Conservation (phyloP, 352 stramenopile species). For the Phytophthora meadii region DNA sequence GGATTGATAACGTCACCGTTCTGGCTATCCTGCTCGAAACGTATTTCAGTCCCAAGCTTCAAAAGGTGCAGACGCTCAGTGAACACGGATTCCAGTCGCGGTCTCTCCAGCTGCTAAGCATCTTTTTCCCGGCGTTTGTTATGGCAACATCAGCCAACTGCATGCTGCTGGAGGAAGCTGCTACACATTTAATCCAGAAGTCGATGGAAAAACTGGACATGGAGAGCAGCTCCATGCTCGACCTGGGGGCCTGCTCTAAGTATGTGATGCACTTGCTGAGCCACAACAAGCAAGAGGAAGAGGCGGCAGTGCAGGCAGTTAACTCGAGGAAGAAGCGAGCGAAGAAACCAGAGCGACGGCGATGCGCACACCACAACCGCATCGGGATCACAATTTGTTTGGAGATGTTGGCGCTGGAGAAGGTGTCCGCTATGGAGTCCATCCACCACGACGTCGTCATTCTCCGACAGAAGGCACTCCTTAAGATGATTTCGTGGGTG, state of each 20-base stretch:
- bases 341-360: slow-evolving; percentile 32
- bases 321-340: slow-evolving; percentile 19
- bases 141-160: slow-evolving; percentile 61
- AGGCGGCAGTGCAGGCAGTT: slow-evolving; percentile 17
- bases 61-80: slow-evolving; percentile 56
- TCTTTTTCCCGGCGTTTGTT: slow-evolving; percentile 80
- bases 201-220: slow-evolving; percentile 59
- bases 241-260: slow-evolving; percentile 59
- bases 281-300: slow-evolving; percentile 47
- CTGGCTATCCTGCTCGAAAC: slow-evolving; percentile 74
- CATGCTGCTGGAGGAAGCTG: slow-evolving; percentile 68
- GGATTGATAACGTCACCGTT: slow-evolving; percentile 67
- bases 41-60: slow-evolving; percentile 71
- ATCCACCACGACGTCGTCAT: slow-evolving; percentile 43
- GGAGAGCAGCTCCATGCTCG: slow-evolving; percentile 49
- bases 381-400: slow-evolving; percentile 77
- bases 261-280: slow-evolving; percentile 70
- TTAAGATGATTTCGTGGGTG: slow-evolving; percentile 59
- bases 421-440: slow-evolving; percentile 37
- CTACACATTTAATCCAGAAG: slow-evolving; percentile 69
- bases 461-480: slow-evolving; percentile 55
- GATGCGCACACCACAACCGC: slow-evolving; percentile 76
- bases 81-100: slow-evolving; percentile 71
- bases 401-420: slow-evolving; percentile 71
- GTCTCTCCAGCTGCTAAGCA: slow-evolving; percentile 71